Base-by-base conservation (phyloP, 495 filamentous ascomycete species). In the Aspergillus indologenus region DNA sequence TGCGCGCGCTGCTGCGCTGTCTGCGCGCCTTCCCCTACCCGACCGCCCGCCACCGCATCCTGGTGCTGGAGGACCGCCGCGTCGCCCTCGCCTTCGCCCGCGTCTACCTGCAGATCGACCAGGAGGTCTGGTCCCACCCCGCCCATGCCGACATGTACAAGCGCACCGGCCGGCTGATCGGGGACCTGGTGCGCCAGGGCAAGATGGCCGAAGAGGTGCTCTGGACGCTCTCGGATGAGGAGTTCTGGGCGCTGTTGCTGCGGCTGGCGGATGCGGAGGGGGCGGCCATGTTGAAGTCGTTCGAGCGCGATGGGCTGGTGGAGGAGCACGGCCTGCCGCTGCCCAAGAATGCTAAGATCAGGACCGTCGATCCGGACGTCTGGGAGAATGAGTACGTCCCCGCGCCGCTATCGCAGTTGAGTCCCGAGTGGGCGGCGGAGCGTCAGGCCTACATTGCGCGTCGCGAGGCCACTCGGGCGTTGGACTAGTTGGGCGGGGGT, bases 361-460 rank as follows among this genome's bases (percentile, higher is more conserved):
- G 74, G 24, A 75, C 72, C 17, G 53, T 77, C 18, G 74, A 77
- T 58, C 74, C 74, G 18, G 74, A 74, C 51, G 53, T 77, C 48
- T 73, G 59, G 21, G 53, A 57, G 40, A 56, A 45, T 43, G 45
- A 19, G 23, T 20, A 62, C 20, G 18, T 62, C 12, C 62, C 66
- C 12, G 51, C 60, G 11, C 70, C 74, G 21, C 57, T 77, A 59
- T 74, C 74, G 22, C 54, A 58, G 11, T 47, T 75, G 50, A 40
- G 56, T 53, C 68, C 69, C 14, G 48, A 61, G 17, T 76, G 71
- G 68, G 74, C 53, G 26, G 29, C 55, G 9, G 74, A 73, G 63
- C 69, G 65, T 22, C 61, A 68, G 57, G 50, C 70, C 48, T 76
- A 76, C 44, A 67, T 75, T 60, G 31, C 50, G 17, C 56, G 59